Percentiles rank a stretch among this genome's conserved stretches.
phyloP scores from a whole-genome alignment of 2,329 filamentous ascomycete species.

The Pestalotiopsis sp. region DNA sequence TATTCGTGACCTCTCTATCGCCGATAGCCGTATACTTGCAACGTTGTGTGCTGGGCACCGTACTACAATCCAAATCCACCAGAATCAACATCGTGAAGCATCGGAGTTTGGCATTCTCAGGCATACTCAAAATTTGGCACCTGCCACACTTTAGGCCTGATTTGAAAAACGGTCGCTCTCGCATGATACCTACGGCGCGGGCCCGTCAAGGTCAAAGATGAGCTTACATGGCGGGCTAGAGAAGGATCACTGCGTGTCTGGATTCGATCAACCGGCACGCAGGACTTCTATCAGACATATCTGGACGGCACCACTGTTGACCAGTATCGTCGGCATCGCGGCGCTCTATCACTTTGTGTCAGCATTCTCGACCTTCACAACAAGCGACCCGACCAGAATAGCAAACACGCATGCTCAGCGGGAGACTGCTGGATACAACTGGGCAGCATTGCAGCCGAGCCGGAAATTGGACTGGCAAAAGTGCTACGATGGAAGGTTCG shows the following conservation, averaged over 20 bases:
- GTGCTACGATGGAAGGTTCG: conserved; percentile 34
- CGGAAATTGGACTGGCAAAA: conserved; percentile 32
- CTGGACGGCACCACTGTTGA: not conserved
- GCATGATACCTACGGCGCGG: not conserved
- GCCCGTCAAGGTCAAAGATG: not conserved
- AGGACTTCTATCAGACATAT: not conserved
- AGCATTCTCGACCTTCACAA: not conserved
- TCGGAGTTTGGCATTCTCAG: not conserved
- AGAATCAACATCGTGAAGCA: not conserved
- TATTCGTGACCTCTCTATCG: not conserved
- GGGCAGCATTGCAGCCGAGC: conserved; percentile 30
- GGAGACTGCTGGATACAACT: conserved; percentile 14
- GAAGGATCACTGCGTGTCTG: not conserved
- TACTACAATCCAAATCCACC: not conserved
- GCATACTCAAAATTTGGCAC: not conserved
- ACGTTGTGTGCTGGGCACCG: not conserved
- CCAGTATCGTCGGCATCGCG: not conserved
- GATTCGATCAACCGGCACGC: not conserved
- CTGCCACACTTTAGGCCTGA: not conserved
- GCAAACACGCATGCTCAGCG: not conserved
- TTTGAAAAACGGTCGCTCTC: not conserved
- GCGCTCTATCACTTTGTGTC: not conserved
- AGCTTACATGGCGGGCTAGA: not conserved
- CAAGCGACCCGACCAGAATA: not conserved
- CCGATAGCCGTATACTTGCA: not conserved